A percentile compares a stretch with the other conserved stretches of the same genome.
phyloP scores from a whole-genome alignment of 768 basidiomycete genomes.

The Trametes cingulata region DNA sequence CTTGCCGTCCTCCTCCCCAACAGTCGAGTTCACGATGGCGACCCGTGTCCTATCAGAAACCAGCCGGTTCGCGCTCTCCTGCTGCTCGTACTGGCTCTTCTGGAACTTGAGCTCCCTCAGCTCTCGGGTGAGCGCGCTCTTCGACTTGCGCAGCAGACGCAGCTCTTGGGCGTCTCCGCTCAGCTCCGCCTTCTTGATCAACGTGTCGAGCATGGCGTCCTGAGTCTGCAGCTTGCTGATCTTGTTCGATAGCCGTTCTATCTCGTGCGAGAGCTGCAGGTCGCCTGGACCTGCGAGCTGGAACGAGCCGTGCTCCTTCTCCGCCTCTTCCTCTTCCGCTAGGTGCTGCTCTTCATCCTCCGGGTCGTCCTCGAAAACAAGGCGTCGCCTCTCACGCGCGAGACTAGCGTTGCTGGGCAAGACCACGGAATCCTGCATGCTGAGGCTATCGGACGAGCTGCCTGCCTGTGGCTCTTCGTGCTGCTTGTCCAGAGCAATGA shows the following conservation, averaged over 20 bases:
- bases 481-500: slow-evolving; percentile 83
- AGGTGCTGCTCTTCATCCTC: slow-evolving; percentile 67
- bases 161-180: slow-evolving; percentile 90
- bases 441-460: slow-evolving; percentile 15
- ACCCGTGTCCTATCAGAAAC: slow-evolving; percentile 82
- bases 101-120: slow-evolving; percentile 85
- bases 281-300: slow-evolving; percentile 87
- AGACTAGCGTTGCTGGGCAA: neutral
- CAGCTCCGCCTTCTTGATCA: slow-evolving; percentile 94
- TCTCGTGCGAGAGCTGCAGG: slow-evolving; percentile 85
- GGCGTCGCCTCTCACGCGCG: slow-evolving; percentile 13
- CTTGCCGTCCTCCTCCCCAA: slow-evolving; percentile 83
- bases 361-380: slow-evolving; percentile 35
- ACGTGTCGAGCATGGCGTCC: slow-evolving; percentile 77
- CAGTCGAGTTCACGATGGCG: slow-evolving; percentile 80
- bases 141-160: slow-evolving; percentile 77
- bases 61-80: slow-evolving; percentile 88
- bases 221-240: slow-evolving; percentile 79
- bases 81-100: slow-evolving; percentile 90
- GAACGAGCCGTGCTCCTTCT: slow-evolving; percentile 52
- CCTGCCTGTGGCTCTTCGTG: slow-evolving; percentile 27
- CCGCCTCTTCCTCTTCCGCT: slow-evolving; percentile 41
- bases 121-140: slow-evolving; percentile 78
- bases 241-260: slow-evolving; percentile 73
- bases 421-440: slow-evolving; percentile 9